A percentile compares a stretch with the other conserved stretches of the same genome.
Evolutionary conservation across 2,329 filamentous ascomycete species (phyloP).

Genomic region (Hymenoscyphus fraxineus): DNA sequence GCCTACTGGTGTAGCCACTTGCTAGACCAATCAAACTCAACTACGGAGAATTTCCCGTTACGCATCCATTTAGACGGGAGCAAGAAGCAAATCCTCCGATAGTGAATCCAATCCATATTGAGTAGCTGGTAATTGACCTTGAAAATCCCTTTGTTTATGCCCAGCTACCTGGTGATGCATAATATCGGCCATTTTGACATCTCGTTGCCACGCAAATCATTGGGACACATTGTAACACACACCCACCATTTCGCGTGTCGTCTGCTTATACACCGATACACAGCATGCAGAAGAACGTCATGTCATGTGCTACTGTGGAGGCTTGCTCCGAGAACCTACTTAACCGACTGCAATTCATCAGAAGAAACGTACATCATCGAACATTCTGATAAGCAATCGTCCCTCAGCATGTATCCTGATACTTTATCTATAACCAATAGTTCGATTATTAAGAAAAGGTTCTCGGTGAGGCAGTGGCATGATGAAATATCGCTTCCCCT

Average conservation of each 20-base stretch:
- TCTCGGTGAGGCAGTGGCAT: not conserved
- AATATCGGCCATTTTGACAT: not conserved
- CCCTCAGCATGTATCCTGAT: not conserved
- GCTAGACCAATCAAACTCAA: no score
- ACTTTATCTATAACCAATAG: not conserved
- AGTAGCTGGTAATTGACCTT: not conserved
- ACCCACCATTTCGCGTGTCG: not conserved
- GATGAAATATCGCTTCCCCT: not conserved
- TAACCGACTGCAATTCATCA: not conserved
- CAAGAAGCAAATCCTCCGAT: no score
- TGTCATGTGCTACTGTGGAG: not conserved
- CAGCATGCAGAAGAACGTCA: not conserved
- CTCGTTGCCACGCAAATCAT: not conserved
- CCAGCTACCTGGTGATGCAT: not conserved
- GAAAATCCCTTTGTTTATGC: not conserved
- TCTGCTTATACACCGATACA: not conserved
- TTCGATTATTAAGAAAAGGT: not conserved
- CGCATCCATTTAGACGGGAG: no score
- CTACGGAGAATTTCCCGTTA: no score
- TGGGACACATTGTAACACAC: not conserved
- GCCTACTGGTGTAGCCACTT: no score
- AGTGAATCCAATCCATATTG: not conserved
- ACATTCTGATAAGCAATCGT: not conserved
- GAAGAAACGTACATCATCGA: not conserved
- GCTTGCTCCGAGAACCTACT: not conserved